Conservation (phyloP, 352 stramenopile genomes). For the Phytopythium montanum region DNA sequence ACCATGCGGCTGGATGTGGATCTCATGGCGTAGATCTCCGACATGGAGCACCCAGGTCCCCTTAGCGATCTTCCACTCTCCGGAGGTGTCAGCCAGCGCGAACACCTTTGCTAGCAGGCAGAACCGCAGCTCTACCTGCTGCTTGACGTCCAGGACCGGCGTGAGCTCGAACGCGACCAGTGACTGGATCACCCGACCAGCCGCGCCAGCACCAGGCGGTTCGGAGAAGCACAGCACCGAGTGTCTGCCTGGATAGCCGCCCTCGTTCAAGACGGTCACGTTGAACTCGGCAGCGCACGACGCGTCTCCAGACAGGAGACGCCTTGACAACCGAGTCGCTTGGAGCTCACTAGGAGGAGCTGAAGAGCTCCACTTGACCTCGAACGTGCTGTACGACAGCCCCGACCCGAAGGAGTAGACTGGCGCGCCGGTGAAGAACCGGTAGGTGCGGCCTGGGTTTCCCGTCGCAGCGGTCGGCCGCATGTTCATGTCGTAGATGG, state of each 20-base stretch:
- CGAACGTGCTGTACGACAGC: slow-evolving; percentile 76
- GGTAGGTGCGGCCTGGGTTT: slow-evolving; percentile 79
- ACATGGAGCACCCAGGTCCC: slow-evolving; percentile 46
- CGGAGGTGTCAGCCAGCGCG: slow-evolving; percentile 28
- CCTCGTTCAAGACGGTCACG: slow-evolving; percentile 45
- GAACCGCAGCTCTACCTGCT: slow-evolving; percentile 26
- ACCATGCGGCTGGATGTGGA: slow-evolving; percentile 12
- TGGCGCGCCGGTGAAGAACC: slow-evolving; percentile 65
- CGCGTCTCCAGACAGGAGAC: slow-evolving; percentile 6
- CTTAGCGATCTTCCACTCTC: slow-evolving; percentile 25
- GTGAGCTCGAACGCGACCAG: slow-evolving; percentile 57
- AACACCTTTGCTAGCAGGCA: slow-evolving; percentile 35
- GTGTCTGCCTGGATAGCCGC: slow-evolving; percentile 33
- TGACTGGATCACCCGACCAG: slow-evolving; percentile 39
- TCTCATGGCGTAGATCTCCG: slow-evolving; percentile 21
- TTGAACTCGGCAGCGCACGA: slow-evolving; percentile 18
- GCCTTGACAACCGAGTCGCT: slow-evolving; percentile 8
- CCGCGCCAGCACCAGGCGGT: slow-evolving; percentile 22
- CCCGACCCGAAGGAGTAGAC: slow-evolving; percentile 80
- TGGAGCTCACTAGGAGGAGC: slow-evolving; percentile 12
- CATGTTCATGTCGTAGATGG: slow-evolving; percentile 87
- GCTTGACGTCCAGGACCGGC: slow-evolving; percentile 19
- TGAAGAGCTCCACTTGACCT: slow-evolving; percentile 28
- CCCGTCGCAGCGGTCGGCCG: slow-evolving; percentile 48
- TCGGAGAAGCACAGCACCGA: slow-evolving; percentile 35